phyloP scores from a whole-genome alignment of 2,329 filamentous ascomycete species.

The Colletotrichum lupini region DNA sequence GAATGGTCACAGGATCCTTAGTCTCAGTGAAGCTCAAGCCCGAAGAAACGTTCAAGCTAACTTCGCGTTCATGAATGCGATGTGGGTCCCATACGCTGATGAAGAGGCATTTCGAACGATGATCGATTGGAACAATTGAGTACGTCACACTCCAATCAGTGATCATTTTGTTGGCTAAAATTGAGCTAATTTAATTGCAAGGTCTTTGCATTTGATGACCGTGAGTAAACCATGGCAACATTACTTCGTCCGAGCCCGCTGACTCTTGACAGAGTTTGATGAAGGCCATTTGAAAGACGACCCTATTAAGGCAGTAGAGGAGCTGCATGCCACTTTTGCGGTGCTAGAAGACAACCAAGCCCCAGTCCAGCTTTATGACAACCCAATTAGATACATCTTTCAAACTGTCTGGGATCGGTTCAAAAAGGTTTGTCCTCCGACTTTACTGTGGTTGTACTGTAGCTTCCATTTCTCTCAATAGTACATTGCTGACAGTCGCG shows the following conservation, averaged over 20 bases:
- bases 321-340: neutral
- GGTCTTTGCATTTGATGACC: neutral
- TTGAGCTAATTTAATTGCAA: neutral
- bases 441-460: neutral
- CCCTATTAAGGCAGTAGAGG: neutral
- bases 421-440: neutral
- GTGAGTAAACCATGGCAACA: neutral
- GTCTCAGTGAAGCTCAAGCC: neutral
- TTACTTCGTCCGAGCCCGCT: neutral
- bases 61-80: neutral
- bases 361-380: neutral
- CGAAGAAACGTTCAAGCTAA: neutral
- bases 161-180: neutral
- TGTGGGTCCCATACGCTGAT: neutral
- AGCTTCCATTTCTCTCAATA: neutral
- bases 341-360: neutral
- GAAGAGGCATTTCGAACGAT: neutral
- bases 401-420: neutral
- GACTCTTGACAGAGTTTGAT: neutral
- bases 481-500: neutral
- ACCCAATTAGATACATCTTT: neutral
- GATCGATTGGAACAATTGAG: neutral
- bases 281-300: neutral
- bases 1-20: neutral
- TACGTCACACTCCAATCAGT: neutral